Evolutionary conservation across 192 early-diverging fungal species (phyloP).

Genomic region (Oehlia diaphana): DNA sequence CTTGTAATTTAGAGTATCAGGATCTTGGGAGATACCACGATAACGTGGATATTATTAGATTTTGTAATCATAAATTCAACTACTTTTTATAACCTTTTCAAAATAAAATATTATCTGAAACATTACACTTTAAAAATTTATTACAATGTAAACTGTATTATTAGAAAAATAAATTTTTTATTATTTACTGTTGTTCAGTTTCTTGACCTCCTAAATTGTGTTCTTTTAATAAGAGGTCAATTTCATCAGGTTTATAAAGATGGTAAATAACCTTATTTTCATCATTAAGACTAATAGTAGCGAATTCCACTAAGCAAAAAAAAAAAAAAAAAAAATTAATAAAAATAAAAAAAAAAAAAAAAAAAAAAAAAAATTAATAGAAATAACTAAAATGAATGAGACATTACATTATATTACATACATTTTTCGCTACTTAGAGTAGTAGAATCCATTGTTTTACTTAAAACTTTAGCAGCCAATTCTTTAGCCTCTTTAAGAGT

Average conservation of each 20-base stretch:
- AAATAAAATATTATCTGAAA: no score
- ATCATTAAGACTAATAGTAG: slow-evolving; percentile 70
- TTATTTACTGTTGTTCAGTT: slow-evolving; percentile 23
- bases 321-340: slow-evolving; percentile 21
- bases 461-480: slow-evolving; percentile 90
- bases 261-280: slow-evolving; percentile 63
- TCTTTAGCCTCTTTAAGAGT: slow-evolving; percentile 87
- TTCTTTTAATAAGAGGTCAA: slow-evolving; percentile 80
- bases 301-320: slow-evolving; percentile 77
- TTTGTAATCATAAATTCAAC: no score
- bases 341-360: slow-evolving; percentile 23
- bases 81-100: no score
- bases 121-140: no score
- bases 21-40: no score
- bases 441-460: slow-evolving; percentile 96
- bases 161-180: no score
- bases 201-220: slow-evolving; percentile 52
- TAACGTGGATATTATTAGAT: no score
- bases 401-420: slow-evolving; percentile 45
- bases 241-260: slow-evolving; percentile 70
- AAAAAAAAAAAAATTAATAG: slow-evolving; percentile 17
- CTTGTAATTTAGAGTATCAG: no score
- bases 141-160: no score
- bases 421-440: slow-evolving; percentile 90
- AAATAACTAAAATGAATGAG: neutral